phyloP scores from a whole-genome alignment of 1,284 basidiomycete species.

The Boletus holoroseus region DNA sequence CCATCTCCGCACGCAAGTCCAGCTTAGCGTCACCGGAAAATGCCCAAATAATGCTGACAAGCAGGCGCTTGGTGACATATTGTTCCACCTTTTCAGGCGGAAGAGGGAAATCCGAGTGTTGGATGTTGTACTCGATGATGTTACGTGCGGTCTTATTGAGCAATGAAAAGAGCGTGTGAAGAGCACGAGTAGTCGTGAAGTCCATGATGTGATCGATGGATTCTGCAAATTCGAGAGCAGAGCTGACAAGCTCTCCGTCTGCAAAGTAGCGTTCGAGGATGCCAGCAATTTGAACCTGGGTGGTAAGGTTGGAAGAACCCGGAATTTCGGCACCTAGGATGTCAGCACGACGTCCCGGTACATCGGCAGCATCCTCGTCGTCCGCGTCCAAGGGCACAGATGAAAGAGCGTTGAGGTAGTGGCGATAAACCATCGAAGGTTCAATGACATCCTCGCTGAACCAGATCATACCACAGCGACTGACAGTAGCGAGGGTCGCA shows the following conservation, averaged over 20 bases:
- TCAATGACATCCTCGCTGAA: slow-evolving; percentile 96
- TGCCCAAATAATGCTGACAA: slow-evolving; percentile 95
- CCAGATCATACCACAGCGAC: slow-evolving; percentile 99
- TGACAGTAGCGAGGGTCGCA: slow-evolving; percentile 97
- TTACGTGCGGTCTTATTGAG: slow-evolving; percentile 95
- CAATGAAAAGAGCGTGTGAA: slow-evolving; percentile 95
- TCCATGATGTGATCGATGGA: slow-evolving; percentile 97
- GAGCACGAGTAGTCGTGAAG: slow-evolving; percentile 86
- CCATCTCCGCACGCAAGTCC: slow-evolving; percentile 85
- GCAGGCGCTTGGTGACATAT: slow-evolving; percentile 86
- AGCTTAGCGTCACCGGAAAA: slow-evolving; percentile 95
- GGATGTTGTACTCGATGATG: slow-evolving; percentile 90
- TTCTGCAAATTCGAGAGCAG: slow-evolving; percentile 75
- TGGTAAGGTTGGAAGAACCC: slow-evolving; percentile 61
- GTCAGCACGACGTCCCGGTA: slow-evolving; percentile 56
- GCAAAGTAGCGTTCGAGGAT: slow-evolving; percentile 82
- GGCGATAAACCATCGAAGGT: slow-evolving; percentile 85
- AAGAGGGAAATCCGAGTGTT: slow-evolving; percentile 94
- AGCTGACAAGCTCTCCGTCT: slow-evolving; percentile 75
- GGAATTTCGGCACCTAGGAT: slow-evolving; percentile 46
- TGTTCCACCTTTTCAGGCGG: slow-evolving; percentile 78
- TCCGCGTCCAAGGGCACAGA: slow-evolving; percentile 82
- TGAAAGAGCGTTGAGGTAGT: slow-evolving; percentile 80
- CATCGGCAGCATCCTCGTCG: slow-evolving; percentile 76
- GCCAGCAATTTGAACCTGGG: slow-evolving; percentile 75